Evolutionary conservation across 345 rosid genomes (phyloP).

Genomic region (Salix arbutifolia): DNA sequence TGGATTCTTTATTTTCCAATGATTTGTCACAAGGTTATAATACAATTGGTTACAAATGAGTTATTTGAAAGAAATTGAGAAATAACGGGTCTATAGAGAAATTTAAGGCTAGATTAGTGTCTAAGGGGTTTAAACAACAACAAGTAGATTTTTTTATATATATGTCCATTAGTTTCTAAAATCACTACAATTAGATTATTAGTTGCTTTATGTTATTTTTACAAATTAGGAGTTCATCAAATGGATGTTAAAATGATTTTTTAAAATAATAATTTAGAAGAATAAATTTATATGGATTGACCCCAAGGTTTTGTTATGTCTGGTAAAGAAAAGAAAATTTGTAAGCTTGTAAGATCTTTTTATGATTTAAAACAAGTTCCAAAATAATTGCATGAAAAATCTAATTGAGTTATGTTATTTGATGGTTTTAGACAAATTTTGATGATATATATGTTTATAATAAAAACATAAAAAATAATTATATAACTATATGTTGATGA

Average conservation of each 20-base stretch:
- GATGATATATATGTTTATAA: neutral
- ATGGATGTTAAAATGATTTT: conserved; percentile 4
- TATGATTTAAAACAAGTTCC: neutral
- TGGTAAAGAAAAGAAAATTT: neutral
- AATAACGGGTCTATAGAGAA: neutral
- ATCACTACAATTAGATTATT: neutral
- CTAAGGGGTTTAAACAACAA: neutral
- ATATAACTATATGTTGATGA: neutral
- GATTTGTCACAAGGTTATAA: neutral
- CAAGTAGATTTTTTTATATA: neutral
- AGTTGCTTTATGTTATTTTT: neutral
- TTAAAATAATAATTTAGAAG: neutral
- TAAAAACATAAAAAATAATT: neutral
- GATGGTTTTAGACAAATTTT: no score
- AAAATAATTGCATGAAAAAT: neutral
- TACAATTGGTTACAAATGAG: neutral
- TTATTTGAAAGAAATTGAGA: neutral
- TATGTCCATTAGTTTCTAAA: neutral
- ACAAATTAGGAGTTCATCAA: neutral
- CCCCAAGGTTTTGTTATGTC: neutral
- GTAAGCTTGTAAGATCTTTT: neutral
- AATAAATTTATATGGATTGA: neutral
- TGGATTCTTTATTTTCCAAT: neutral
- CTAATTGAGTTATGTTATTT: neutral
- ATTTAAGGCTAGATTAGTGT: neutral